phyloP scores from a whole-genome alignment of 2,329 filamentous ascomycete species.

The Botrytis tulipae region DNA sequence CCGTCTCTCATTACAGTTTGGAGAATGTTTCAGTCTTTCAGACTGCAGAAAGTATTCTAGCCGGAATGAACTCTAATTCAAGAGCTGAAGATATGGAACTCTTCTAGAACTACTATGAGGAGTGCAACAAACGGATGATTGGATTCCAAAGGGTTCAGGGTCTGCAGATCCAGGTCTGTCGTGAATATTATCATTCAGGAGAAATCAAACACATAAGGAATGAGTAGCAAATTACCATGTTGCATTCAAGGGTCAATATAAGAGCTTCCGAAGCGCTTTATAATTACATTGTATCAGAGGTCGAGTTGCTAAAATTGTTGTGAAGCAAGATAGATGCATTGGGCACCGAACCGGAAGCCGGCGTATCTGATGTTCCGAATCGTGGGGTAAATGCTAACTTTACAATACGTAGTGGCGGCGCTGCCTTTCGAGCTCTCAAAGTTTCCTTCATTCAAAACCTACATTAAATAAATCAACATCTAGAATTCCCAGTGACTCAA shows the following conservation, averaged over 20 bases:
- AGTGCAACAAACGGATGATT: conserved; percentile 8
- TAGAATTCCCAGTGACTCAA: background rate
- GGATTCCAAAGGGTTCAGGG: background rate
- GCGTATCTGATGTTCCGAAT: background rate
- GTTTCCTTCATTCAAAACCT: background rate
- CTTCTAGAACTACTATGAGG: conserved; percentile 11
- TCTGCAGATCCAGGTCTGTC: background rate
- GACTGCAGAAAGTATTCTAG: background rate
- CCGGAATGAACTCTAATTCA: background rate
- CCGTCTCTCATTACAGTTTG: background rate
- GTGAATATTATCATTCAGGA: background rate
- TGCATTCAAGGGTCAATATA: background rate
- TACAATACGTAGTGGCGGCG: background rate
- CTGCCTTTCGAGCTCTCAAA: background rate
- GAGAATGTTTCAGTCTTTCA: background rate
- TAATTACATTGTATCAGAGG: background rate
- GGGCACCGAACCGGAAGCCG: background rate
- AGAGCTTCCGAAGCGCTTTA: background rate
- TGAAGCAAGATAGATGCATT: no score
- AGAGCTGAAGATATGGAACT: background rate
- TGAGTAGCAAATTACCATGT: background rate
- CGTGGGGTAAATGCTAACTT: background rate
- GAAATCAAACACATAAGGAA: background rate
- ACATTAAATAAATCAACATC: background rate
- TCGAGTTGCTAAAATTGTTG: background rate